These are phyloP conservation scores for Typha latifolia DNA, from an alignment of 176 grass and related monocot species.

Conservation along the genomic window DNA sequence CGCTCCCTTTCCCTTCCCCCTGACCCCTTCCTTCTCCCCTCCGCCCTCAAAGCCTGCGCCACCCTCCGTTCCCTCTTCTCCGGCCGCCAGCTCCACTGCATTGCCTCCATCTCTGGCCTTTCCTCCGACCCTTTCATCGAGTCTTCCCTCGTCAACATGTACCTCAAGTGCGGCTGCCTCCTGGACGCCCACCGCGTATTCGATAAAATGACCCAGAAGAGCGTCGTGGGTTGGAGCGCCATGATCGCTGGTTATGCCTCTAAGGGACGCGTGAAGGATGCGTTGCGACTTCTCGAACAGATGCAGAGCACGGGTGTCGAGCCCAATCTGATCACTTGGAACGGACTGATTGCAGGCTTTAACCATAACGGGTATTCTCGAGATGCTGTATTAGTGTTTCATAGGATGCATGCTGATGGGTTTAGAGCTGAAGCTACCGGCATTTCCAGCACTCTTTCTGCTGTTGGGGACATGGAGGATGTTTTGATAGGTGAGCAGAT, in stretches of 20 bases:
- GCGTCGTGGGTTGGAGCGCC: constrained; percentile 45
- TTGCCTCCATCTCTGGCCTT: constrained; percentile 25
- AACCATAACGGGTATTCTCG: constrained; percentile 32
- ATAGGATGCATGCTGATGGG: constrained; percentile 47
- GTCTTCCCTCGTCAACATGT: constrained; percentile 49
- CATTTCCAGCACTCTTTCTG: constrained; percentile 44
- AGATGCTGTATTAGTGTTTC: constrained; percentile 23
- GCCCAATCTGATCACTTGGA: constrained; percentile 63
- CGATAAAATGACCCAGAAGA: constrained; percentile 38
- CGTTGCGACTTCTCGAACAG: constrained; percentile 20
- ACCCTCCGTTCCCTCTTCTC: constrained; percentile 17
- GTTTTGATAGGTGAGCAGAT: constrained; percentile 34
- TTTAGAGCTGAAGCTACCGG: constrained; percentile 19
- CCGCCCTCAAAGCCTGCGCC: constrained; percentile 54
- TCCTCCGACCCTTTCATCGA: constrained; percentile 32
- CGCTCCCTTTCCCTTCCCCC: constrained; percentile 45
- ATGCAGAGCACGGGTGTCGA: constrained; percentile 28
- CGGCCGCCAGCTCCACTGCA: constrained; percentile 37
- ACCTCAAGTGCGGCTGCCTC: constrained; percentile 31
- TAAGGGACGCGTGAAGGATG: constrained; percentile 21
- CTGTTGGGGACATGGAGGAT: constrained; percentile 22
- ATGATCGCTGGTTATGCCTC: constrained; percentile 29
- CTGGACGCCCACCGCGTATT: constrained; percentile 30
- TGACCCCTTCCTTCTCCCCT: constrained; percentile 49
- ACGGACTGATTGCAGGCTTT: constrained; percentile 47